Evolutionary conservation across 1,139 yeast genomes (phyloP).

Genomic region (Suhomyces bolitotheri): DNA sequence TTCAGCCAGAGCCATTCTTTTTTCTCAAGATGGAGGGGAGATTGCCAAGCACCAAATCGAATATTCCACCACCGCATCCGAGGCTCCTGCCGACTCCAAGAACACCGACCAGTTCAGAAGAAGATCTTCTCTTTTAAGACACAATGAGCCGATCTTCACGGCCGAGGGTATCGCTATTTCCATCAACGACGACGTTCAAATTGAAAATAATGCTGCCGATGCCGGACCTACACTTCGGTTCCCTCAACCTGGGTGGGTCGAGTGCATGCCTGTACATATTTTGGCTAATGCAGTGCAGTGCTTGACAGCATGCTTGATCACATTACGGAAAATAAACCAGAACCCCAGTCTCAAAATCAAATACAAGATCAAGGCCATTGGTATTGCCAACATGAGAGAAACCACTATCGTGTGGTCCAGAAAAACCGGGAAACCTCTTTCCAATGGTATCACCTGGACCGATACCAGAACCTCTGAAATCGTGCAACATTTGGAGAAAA

Average conservation of each 20-base stretch:
- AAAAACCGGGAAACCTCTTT: constrained; percentile 77
- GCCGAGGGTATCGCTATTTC: constrained; percentile 74
- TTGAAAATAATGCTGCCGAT: constrained; percentile 56
- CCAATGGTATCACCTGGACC: constrained; percentile 94
- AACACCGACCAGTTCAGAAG: constrained; percentile 55
- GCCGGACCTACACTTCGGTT: constrained; percentile 71
- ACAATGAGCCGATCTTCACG: constrained; percentile 61
- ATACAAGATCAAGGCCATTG: constrained; percentile 63
- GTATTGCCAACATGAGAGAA: constrained; percentile 95
- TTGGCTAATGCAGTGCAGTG: constrained; percentile 82
- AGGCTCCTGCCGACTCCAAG: constrained; percentile 46
- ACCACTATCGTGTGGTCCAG: constrained; percentile 90
- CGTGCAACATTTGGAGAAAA: constrained; percentile 63
- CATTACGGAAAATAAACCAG: constrained; percentile 59
- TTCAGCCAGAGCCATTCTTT: constrained; percentile 86
- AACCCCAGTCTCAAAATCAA: constrained; percentile 49
- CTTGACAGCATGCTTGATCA: constrained; percentile 61
- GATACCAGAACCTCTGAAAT: constrained; percentile 84
- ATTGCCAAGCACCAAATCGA: constrained; percentile 89
- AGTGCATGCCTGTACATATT: constrained; percentile 86
- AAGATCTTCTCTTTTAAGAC: constrained; percentile 49
- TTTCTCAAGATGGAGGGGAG: constrained; percentile 71
- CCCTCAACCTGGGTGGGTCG: constrained; percentile 91
- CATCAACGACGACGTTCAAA: constrained; percentile 56
- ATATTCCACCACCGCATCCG: constrained; percentile 72